phyloP scores from a whole-genome alignment of 345 rosid genomes.

The Toxicodendron radicans region DNA sequence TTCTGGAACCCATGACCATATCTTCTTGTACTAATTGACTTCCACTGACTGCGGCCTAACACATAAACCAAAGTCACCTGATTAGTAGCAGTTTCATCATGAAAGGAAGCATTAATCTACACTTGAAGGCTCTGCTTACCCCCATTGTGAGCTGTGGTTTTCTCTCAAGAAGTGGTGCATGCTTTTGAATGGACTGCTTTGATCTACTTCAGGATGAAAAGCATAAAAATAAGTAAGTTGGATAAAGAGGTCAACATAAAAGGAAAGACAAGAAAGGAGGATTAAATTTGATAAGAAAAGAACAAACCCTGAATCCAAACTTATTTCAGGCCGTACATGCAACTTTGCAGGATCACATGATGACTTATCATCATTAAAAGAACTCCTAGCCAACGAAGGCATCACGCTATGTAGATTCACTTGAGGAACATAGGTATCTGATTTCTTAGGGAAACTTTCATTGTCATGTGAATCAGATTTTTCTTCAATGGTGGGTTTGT shows the following conservation, averaged over 20 bases:
- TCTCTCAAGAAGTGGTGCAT: constrained; percentile 24
- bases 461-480: constrained; percentile 9
- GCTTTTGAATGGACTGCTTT: constrained; percentile 28
- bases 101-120: constrained; percentile 1
- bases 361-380: constrained; percentile 29
- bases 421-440: constrained; percentile 21
- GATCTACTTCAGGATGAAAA: constrained; percentile 32
- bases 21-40: constrained; percentile 34
- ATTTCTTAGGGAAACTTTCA: background rate
- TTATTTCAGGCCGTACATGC: constrained; percentile 20
- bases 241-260: background rate
- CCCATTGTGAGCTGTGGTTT: constrained; percentile 32
- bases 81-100: constrained; percentile 9
- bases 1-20: constrained; percentile 25
- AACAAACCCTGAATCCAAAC: constrained; percentile 34
- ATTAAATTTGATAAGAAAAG: background rate
- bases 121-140: constrained; percentile 33
- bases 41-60: constrained; percentile 29
- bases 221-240: background rate
- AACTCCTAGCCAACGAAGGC: constrained; percentile 27
- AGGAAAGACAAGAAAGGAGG: background rate
- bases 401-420: constrained; percentile 17
- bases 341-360: constrained; percentile 20
- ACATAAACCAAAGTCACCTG: constrained; percentile 9
- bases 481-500: constrained; percentile 25